Conservation (phyloP, 2,329 filamentous ascomycete species). For the Neurospora sp. region DNA sequence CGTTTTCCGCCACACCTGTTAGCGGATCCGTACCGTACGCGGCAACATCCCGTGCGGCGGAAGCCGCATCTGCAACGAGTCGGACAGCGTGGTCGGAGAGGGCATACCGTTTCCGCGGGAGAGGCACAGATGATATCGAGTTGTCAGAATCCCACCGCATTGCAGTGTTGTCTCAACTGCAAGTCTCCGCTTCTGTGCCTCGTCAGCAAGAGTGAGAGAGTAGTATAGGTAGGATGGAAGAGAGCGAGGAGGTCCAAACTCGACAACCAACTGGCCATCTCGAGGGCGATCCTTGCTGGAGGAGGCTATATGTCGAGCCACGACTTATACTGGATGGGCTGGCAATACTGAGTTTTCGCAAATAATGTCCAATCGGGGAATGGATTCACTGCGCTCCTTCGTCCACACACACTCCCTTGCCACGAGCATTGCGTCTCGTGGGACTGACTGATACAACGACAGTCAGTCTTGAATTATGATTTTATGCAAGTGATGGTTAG, state of each 20-base stretch:
- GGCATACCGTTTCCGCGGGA: constrained; percentile 11
- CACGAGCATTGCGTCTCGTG: background rate
- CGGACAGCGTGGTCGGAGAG: background rate
- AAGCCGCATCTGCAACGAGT: background rate
- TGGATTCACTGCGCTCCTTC: background rate
- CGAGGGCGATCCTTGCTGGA: constrained; percentile 10
- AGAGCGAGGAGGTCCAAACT: background rate
- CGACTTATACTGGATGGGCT: constrained; percentile 2
- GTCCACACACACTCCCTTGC: background rate
- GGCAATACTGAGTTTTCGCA: background rate
- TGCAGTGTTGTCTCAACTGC: background rate
- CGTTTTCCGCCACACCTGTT: constrained; percentile 7
- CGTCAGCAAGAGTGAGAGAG: constrained; percentile 1
- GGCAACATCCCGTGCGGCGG: background rate
- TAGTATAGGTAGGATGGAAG: background rate
- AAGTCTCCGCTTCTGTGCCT: constrained; percentile 1
- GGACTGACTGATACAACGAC: background rate
- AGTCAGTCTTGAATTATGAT: background rate
- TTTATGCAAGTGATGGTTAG: background rate
- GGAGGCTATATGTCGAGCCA: constrained; percentile 11
- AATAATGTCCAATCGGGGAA: constrained; percentile 5
- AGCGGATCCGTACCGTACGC: background rate
- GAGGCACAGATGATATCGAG: background rate
- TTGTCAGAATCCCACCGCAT: background rate
- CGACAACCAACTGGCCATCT: constrained; percentile 3